These are phyloP conservation scores for Sugiyamaella pinicola DNA, from an alignment of 1,139 yeast genomes.

Conservation along the genomic window DNA sequence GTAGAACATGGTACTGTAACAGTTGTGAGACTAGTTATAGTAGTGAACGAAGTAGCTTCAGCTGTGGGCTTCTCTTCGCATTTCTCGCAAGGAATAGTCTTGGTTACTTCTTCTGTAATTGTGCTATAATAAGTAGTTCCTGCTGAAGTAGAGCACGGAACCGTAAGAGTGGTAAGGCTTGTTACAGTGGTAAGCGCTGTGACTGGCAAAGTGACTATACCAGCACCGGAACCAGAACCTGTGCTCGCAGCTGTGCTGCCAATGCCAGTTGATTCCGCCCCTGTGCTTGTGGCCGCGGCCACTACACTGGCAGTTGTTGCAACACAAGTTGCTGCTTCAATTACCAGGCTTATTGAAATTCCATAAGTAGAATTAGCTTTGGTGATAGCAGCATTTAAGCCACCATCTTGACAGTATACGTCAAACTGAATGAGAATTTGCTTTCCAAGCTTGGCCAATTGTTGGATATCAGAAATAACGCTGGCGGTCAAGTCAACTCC, in stretches of 20 bases:
- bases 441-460: conserved; percentile 15
- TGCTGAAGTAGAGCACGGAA: conserved; percentile 11
- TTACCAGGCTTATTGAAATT: conserved; percentile 8
- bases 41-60: conserved; percentile 4
- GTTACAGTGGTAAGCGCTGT: conserved; percentile 9
- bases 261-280: conserved; percentile 1
- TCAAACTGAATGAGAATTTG: conserved; percentile 15
- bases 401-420: conserved; percentile 13
- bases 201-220: neutral
- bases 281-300: neutral
- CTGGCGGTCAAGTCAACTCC: conserved; percentile 5
- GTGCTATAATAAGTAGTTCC: conserved; percentile 16
- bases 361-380: conserved; percentile 15
- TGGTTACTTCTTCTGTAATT: conserved; percentile 15
- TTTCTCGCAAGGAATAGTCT: conserved; percentile 16
- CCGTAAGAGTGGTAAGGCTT: conserved; percentile 16
- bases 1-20: conserved; percentile 19
- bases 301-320: neutral
- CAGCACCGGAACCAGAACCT: neutral
- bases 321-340: conserved; percentile 11
- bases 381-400: conserved; percentile 14
- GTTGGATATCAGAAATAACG: conserved; percentile 14
- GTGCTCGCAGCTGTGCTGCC: neutral
- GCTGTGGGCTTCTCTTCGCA: conserved; percentile 3
- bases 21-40: conserved; percentile 11